Evolutionary conservation across 768 basidiomycete genomes (phyloP).

Genomic region (Holtermannia corniformis): DNA sequence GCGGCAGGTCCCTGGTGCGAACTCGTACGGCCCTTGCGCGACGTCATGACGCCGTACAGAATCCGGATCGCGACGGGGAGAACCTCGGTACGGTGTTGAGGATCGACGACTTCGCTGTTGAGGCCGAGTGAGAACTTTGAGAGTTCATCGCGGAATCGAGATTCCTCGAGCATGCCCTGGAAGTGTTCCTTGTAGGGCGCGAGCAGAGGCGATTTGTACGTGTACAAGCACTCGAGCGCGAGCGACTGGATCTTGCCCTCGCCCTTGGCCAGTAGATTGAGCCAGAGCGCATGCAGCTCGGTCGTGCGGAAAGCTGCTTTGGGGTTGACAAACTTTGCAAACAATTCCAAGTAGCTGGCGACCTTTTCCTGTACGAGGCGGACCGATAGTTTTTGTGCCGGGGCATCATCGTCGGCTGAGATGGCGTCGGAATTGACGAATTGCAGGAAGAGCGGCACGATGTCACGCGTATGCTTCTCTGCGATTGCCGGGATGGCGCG

Average conservation of each 20-base stretch:
- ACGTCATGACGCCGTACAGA: slow-evolving; percentile 79
- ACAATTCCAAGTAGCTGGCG: slow-evolving; percentile 66
- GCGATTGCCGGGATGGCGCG: slow-evolving; percentile 61
- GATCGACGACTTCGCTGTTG: slow-evolving; percentile 49
- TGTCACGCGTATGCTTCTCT: slow-evolving; percentile 77
- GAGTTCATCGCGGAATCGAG: slow-evolving; percentile 80
- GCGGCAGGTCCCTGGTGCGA: slow-evolving; percentile 54
- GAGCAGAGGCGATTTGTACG: slow-evolving; percentile 63
- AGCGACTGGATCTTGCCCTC: slow-evolving; percentile 66
- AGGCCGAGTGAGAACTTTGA: slow-evolving; percentile 54
- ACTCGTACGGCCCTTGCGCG: slow-evolving; percentile 55
- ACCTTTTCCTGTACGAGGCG: slow-evolving; percentile 45
- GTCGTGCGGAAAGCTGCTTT: slow-evolving; percentile 69
- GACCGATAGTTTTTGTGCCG: slow-evolving; percentile 46
- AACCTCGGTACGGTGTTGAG: slow-evolving; percentile 54
- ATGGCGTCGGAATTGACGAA: slow-evolving; percentile 24
- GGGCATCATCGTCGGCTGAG: slow-evolving; percentile 19
- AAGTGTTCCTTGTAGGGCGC: slow-evolving; percentile 56
- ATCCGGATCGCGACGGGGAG: slow-evolving; percentile 64
- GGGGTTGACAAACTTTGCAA: slow-evolving; percentile 87
- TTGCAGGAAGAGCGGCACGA: slow-evolving; percentile 74
- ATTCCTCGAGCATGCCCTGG: slow-evolving; percentile 65
- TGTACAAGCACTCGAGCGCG: slow-evolving; percentile 67
- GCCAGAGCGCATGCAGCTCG: slow-evolving; percentile 57
- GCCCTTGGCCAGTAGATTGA: slow-evolving; percentile 69